phyloP scores from a whole-genome alignment of 2,329 filamentous ascomycete genomes.

The Talaromyces sp. region DNA sequence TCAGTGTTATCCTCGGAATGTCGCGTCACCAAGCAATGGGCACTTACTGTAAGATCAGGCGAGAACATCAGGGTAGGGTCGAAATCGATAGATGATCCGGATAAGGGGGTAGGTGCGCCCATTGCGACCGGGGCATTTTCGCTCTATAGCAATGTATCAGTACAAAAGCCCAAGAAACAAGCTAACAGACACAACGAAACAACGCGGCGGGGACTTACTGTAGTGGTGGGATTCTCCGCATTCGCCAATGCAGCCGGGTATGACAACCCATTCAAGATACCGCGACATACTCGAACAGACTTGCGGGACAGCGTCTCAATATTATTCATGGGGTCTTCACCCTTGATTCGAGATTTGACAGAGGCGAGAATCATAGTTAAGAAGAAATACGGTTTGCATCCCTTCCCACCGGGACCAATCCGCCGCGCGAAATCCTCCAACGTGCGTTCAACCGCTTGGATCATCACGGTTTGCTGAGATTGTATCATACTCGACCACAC shows the following conservation, averaged over 20 bases:
- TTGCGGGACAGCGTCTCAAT: slow-evolving; percentile 28
- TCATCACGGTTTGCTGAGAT: slow-evolving; percentile 35
- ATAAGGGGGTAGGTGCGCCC: slow-evolving; percentile 14
- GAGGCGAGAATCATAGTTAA: slow-evolving; percentile 32
- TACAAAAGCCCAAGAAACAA: background rate
- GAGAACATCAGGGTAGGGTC: slow-evolving; percentile 29
- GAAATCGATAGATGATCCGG: slow-evolving; percentile 24
- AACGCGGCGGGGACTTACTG: slow-evolving; percentile 14
- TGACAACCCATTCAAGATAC: slow-evolving; percentile 26
- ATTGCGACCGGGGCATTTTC: slow-evolving; percentile 15
- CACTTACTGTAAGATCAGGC: too few relatives aligned
- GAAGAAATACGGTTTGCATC: slow-evolving; percentile 35
- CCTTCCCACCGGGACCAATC: slow-evolving; percentile 29
- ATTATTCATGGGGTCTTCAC: slow-evolving; percentile 29
- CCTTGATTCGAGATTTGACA: slow-evolving; percentile 35
- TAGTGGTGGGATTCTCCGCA: slow-evolving; percentile 18
- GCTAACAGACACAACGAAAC: background rate
- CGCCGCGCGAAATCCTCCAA: slow-evolving; percentile 32
- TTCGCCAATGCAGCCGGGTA: slow-evolving; percentile 23
- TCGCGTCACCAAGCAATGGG: too few relatives aligned
- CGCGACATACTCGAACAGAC: slow-evolving; percentile 27
- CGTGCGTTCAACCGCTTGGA: slow-evolving; percentile 33
- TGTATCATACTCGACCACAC: slow-evolving; percentile 34
- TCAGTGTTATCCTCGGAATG: slow-evolving; percentile 11
- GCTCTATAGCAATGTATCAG: background rate